A percentile compares a stretch with the other conserved stretches of the same genome.
phyloP scores from a whole-genome alignment of 179 eudicot genomes.

The Spinacia oleracea region DNA sequence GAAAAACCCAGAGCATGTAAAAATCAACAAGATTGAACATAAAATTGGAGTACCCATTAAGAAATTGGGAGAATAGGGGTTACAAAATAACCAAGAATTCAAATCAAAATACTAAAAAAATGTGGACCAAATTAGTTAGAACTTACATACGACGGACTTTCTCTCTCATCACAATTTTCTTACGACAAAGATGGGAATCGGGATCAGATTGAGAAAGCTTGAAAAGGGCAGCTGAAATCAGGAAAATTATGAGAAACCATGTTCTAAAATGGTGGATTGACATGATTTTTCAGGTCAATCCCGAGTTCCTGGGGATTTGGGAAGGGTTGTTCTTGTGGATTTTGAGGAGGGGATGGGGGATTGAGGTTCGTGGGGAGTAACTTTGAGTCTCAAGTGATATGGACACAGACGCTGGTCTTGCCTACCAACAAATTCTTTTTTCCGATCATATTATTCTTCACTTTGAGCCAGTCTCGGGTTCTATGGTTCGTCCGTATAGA shows the following conservation, averaged over 20 bases:
- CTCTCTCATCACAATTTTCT: constrained; percentile 52
- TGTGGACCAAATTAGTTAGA: neutral
- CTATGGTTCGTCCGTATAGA: too few species aligned
- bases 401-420: too few species aligned
- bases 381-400: too few species aligned
- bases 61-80: neutral
- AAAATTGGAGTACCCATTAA: constrained; percentile 8
- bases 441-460: too few species aligned
- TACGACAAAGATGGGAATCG: constrained; percentile 40
- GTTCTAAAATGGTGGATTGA: constrained; percentile 24
- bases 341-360: neutral
- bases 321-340: neutral
- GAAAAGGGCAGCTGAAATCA: constrained; percentile 39
- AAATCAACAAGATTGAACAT: neutral
- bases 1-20: constrained; percentile 5
- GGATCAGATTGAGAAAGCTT: constrained; percentile 31
- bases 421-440: too few species aligned
- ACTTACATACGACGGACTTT: constrained; percentile 66
- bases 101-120: constrained; percentile 3
- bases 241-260: constrained; percentile 41
- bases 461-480: too few species aligned
- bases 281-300: constrained; percentile 22
- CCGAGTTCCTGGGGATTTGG: neutral
- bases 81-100: neutral
- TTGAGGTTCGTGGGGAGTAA: neutral